Evolutionary conservation across 1,284 basidiomycete species (phyloP).

Genomic region (Ustilago crameri): DNA sequence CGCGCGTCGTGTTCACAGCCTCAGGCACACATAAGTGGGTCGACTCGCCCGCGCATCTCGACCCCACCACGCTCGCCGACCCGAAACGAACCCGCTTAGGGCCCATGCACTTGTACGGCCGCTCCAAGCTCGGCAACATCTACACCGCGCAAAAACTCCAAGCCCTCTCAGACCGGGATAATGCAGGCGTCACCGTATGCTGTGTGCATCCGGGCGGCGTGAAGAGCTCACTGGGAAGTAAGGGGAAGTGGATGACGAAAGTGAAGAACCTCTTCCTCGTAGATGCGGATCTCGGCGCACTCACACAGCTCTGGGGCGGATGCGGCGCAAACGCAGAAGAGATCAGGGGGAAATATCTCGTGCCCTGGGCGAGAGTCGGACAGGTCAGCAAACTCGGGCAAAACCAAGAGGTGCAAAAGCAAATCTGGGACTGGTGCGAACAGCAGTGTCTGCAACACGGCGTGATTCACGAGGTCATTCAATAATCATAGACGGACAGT

Average conservation of each 20-base stretch:
- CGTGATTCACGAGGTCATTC: neutral
- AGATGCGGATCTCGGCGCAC: slow-evolving; percentile 31
- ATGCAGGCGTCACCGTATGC: slow-evolving; percentile 35
- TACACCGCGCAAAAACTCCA: slow-evolving; percentile 33
- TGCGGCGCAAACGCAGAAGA: slow-evolving; percentile 12
- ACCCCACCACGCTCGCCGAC: neutral
- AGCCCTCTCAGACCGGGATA: slow-evolving; percentile 12
- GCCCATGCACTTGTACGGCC: slow-evolving; percentile 44
- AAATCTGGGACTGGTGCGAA: slow-evolving; percentile 52
- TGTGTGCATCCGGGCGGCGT: slow-evolving; percentile 52
- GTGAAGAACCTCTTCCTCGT: slow-evolving; percentile 38
- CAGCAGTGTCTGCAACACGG: slow-evolving; percentile 32
- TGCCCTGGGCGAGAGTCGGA: slow-evolving; percentile 51
- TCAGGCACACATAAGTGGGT: slow-evolving; percentile 45
- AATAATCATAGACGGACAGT: no score
- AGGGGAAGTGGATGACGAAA: slow-evolving; percentile 10
- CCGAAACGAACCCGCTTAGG: slow-evolving; percentile 7
- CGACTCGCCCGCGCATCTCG: slow-evolving; percentile 14
- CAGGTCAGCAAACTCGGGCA: slow-evolving; percentile 25
- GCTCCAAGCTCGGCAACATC: slow-evolving; percentile 48
- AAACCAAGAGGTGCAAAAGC: slow-evolving; percentile 4
- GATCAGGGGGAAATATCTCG: slow-evolving; percentile 43
- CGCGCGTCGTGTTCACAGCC: slow-evolving; percentile 46
- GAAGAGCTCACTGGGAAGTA: slow-evolving; percentile 18
- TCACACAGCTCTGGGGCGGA: slow-evolving; percentile 52